Conservation (phyloP, 1,139 yeast genomes). For the Lodderomyces oxycetoniae region DNA sequence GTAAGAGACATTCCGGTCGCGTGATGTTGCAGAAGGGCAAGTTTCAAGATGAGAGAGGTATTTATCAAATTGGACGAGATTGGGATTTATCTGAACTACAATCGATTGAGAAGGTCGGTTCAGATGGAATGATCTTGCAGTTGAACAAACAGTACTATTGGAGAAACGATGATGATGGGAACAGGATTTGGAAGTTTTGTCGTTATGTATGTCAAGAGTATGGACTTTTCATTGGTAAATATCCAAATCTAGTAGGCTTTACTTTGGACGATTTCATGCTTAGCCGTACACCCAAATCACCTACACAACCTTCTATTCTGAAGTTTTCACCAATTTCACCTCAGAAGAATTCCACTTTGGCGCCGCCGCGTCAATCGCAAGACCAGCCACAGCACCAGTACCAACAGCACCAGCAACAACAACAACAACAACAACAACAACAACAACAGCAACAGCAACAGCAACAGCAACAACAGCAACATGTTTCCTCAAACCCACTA, state of each 20-base stretch:
- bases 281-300: slow-evolving; percentile 23
- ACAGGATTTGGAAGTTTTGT: slow-evolving; percentile 54
- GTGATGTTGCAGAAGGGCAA: slow-evolving; percentile 84
- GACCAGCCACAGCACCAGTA: neutral
- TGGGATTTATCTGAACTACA: slow-evolving; percentile 81
- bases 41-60: slow-evolving; percentile 60
- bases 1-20: slow-evolving; percentile 49
- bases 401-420: neutral
- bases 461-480: slow-evolving; percentile 1
- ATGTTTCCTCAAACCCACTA: neutral
- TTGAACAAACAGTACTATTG: slow-evolving; percentile 83
- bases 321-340: slow-evolving; percentile 6
- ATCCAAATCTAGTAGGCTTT: slow-evolving; percentile 53
- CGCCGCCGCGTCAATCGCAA: neutral
- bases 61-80: slow-evolving; percentile 86
- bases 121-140: slow-evolving; percentile 55
- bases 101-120: slow-evolving; percentile 47
- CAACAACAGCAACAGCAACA: neutral
- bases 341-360: neutral
- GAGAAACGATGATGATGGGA: slow-evolving; percentile 69
- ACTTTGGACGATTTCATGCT: slow-evolving; percentile 33
- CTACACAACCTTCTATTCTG: slow-evolving; percentile 6
- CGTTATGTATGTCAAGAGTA: slow-evolving; percentile 60
- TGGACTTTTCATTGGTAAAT: slow-evolving; percentile 60
- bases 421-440: slow-evolving; percentile 1